Percentiles rank a stretch among this genome's conserved stretches.
These are phyloP conservation scores for Lentinula guzmanii DNA, from an alignment of 768 basidiomycete genomes.

Conservation along the genomic window DNA sequence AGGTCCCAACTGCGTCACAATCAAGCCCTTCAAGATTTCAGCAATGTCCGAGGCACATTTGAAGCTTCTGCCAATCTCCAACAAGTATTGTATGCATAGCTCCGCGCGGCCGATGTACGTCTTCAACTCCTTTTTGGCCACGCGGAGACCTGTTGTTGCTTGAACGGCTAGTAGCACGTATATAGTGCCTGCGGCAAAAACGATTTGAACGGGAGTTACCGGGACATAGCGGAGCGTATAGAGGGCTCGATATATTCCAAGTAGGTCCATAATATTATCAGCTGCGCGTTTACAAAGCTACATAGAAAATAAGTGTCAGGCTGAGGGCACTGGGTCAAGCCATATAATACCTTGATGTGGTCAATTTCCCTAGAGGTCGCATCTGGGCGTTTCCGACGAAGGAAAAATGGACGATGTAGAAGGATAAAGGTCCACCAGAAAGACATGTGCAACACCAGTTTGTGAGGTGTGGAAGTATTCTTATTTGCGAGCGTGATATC, in stretches of 20 bases:
- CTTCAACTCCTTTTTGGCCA: slow-evolving; percentile 20
- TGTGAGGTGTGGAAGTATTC: slow-evolving; percentile 24
- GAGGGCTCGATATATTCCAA: slow-evolving; percentile 23
- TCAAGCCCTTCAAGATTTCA: slow-evolving; percentile 17
- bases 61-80: slow-evolving; percentile 25
- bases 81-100: slow-evolving; percentile 23
- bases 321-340: not conserved
- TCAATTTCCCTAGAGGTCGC: slow-evolving; percentile 16
- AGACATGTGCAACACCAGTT: slow-evolving; percentile 26
- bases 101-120: slow-evolving; percentile 20
- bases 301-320: not conserved
- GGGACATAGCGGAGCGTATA: slow-evolving; percentile 31
- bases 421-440: slow-evolving; percentile 31
- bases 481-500: slow-evolving; percentile 24
- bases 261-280: slow-evolving; percentile 26
- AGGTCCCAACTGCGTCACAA: slow-evolving; percentile 12
- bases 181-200: slow-evolving; percentile 32
- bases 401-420: slow-evolving; percentile 31
- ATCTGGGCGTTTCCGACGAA: slow-evolving; percentile 17
- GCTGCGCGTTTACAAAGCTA: slow-evolving; percentile 29
- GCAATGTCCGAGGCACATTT: slow-evolving; percentile 21
- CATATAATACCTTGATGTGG: slow-evolving; percentile 21
- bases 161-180: slow-evolving; percentile 29
- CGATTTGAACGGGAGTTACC: slow-evolving; percentile 28
- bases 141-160: slow-evolving; percentile 18